A percentile compares a stretch with the other conserved stretches of the same genome.
Conservation (phyloP, 2,329 filamentous ascomycete species). For the Talaromyces sp. region DNA sequence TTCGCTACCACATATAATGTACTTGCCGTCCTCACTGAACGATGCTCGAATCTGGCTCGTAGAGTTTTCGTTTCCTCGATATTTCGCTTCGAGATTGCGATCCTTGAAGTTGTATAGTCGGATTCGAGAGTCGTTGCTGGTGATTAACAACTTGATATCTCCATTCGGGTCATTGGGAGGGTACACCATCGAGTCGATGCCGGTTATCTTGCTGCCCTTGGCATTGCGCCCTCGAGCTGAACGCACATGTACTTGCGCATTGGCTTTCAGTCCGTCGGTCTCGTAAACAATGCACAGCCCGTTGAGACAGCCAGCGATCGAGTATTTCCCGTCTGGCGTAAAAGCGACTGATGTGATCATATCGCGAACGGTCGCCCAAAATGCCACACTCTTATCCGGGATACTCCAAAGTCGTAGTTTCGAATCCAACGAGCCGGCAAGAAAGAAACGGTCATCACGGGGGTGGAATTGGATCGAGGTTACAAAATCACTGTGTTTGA, state of each 20-base stretch:
- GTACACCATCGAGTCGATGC: slow-evolving; percentile 72
- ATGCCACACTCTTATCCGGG: slow-evolving; percentile 90
- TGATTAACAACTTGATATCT: slow-evolving; percentile 81
- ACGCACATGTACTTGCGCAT: slow-evolving; percentile 87
- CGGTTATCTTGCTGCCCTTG: slow-evolving; percentile 96
- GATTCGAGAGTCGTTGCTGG: slow-evolving; percentile 91
- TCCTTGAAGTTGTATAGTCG: slow-evolving; percentile 85
- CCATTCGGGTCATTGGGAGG: slow-evolving; percentile 58
- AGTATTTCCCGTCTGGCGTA: slow-evolving; percentile 83
- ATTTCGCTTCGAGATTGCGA: slow-evolving; percentile 81
- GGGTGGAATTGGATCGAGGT: slow-evolving; percentile 95
- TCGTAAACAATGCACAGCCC: slow-evolving; percentile 89
- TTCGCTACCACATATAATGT: slow-evolving; percentile 91
- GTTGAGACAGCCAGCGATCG: slow-evolving; percentile 82
- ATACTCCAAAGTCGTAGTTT: slow-evolving; percentile 94
- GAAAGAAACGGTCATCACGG: slow-evolving; percentile 90
- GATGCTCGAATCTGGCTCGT: slow-evolving; percentile 86
- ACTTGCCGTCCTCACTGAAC: slow-evolving; percentile 81
- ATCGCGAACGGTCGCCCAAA: slow-evolving; percentile 71
- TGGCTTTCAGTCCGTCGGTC: slow-evolving; percentile 81
- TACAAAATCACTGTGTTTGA: slow-evolving; percentile 92
- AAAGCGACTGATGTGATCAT: slow-evolving; percentile 94
- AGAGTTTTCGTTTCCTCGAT: slow-evolving; percentile 85
- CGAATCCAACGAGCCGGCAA: slow-evolving; percentile 87
- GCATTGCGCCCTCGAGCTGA: slow-evolving; percentile 90